Evolutionary conservation across 805 yeast genomes (phyloP).

Genomic region (Metschnikowia bowlesiae): DNA sequence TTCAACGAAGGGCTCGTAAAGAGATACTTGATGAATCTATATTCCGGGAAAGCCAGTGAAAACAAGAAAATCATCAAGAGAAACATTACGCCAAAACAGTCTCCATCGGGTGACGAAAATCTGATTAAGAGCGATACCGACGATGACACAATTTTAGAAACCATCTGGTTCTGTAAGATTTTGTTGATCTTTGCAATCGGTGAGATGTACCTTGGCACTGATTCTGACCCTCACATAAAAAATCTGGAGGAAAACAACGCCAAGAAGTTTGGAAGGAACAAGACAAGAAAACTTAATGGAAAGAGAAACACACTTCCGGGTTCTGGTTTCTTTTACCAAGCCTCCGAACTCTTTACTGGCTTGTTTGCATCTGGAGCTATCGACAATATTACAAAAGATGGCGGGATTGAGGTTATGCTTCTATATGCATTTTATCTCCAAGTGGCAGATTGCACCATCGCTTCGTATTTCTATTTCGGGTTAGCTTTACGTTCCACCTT

Average conservation of each 20-base stretch:
- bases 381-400: constrained; percentile 72
- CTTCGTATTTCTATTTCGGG: constrained; percentile 77
- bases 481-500: constrained; percentile 68
- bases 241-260: constrained; percentile 24
- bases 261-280: constrained; percentile 16
- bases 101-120: constrained; percentile 34
- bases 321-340: constrained; percentile 71
- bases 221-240: constrained; percentile 56
- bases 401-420: constrained; percentile 72
- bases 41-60: constrained; percentile 45
- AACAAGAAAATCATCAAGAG: constrained; percentile 36
- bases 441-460: constrained; percentile 80
- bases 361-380: constrained; percentile 75
- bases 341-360: constrained; percentile 74
- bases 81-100: constrained; percentile 22
- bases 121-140: constrained; percentile 41
- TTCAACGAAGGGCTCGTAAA: constrained; percentile 79
- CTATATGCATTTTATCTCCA: constrained; percentile 75
- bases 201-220: constrained; percentile 78
- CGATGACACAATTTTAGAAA: constrained; percentile 60
- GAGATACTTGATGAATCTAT: constrained; percentile 58
- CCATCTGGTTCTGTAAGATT: constrained; percentile 78
- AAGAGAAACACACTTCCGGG: constrained; percentile 59
- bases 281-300: constrained; percentile 13
- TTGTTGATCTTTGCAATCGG: constrained; percentile 72